phyloP scores from a whole-genome alignment of 768 basidiomycete species.

The Strobilomyces dryophilus region DNA sequence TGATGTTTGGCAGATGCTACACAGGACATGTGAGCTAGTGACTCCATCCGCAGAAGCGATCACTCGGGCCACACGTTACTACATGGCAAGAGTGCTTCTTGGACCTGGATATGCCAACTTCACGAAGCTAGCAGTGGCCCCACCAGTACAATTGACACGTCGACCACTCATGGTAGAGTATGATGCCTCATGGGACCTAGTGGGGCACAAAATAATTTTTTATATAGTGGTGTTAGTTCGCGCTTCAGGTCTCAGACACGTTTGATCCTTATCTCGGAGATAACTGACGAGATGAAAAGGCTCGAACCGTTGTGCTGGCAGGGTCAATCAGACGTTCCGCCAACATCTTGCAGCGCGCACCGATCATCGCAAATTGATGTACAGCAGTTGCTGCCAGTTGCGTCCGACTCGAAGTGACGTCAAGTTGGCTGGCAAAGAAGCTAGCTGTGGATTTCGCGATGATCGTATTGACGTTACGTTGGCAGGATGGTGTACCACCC shows the following conservation, averaged over 20 bases:
- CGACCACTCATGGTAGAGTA: no score
- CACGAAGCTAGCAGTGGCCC: no score
- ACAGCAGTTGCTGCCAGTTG: not conserved
- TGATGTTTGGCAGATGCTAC: not conserved
- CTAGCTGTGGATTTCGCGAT: no score
- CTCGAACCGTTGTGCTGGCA: not conserved
- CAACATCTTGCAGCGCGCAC: not conserved
- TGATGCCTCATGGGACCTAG: no score
- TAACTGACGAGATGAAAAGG: not conserved
- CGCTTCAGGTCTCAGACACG: not conserved
- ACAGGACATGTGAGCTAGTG: not conserved
- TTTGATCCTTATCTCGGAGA: not conserved
- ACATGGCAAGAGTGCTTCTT: no score
- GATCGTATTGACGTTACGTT: no score
- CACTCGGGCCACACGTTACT: not conserved
- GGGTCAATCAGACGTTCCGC: not conserved
- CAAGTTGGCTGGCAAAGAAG: no score
- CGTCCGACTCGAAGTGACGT: no score
- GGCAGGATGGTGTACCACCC: no score
- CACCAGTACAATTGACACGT: no score
- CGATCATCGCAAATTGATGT: not conserved
- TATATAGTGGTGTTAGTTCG: not conserved
- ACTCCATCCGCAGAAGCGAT: not conserved
- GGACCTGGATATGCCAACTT: no score
- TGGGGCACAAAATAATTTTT: not conserved